Conservation (phyloP, 75 land plant genomes). For the Adiantum capillusveneris region DNA sequence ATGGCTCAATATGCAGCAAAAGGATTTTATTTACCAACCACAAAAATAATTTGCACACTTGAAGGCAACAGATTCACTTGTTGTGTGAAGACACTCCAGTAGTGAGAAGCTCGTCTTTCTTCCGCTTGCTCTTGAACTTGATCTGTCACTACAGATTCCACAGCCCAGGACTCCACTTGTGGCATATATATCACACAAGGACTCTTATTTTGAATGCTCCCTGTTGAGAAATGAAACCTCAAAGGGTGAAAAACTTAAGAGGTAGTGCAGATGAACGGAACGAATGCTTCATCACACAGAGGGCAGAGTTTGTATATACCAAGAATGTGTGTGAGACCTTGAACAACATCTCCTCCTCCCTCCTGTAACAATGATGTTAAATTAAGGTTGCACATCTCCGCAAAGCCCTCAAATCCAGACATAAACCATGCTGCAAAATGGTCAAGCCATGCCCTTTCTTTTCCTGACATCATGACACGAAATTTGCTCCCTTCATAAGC, state of each 20-base stretch:
- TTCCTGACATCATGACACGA: slow-evolving; percentile 64
- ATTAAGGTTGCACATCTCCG: slow-evolving; percentile 59
- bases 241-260: too few relatives aligned
- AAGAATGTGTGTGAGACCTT: slow-evolving; percentile 64
- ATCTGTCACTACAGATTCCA: slow-evolving; percentile 24
- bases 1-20: background rate
- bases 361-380: slow-evolving; percentile 79
- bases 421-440: slow-evolving; percentile 74
- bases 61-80: slow-evolving; percentile 61
- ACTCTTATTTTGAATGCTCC: slow-evolving; percentile 35
- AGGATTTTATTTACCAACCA: slow-evolving; percentile 41
- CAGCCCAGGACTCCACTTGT: slow-evolving; percentile 80
- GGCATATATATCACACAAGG: slow-evolving; percentile 78
- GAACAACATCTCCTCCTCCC: slow-evolving; percentile 72
- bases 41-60: slow-evolving; percentile 41
- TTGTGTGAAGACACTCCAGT: slow-evolving; percentile 65
- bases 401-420: slow-evolving; percentile 57
- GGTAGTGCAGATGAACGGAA: too few relatives aligned
- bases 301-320: slow-evolving; percentile 42
- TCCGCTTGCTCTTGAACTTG: background rate
- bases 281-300: background rate
- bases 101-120: slow-evolving; percentile 3
- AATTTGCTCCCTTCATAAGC: slow-evolving; percentile 35
- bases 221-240: slow-evolving; percentile 27
- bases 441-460: slow-evolving; percentile 60